Evolutionary conservation across 169 alveolate genomes (phyloP).

Genomic region (Plasmodium relictum): DNA sequence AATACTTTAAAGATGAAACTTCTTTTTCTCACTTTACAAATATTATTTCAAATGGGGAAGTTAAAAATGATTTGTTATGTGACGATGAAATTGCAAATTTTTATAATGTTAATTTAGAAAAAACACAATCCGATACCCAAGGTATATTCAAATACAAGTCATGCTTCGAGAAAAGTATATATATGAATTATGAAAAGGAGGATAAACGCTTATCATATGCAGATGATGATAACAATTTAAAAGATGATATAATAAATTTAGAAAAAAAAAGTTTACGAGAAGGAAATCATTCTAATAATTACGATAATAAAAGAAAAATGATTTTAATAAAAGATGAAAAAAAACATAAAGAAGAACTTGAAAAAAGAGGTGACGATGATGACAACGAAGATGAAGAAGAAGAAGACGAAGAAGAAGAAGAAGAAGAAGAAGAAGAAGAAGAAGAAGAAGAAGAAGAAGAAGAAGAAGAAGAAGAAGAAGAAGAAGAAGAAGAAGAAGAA

Average conservation of each 20-base stretch:
- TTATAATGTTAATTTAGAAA: slow-evolving; percentile 15
- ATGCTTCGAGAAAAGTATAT: not conserved
- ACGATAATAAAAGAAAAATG: too few species aligned
- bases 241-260: not conserved
- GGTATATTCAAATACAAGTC: too few species aligned
- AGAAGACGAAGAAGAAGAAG: not conserved
- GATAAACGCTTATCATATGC: not conserved
- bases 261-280: not conserved
- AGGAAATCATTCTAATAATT: too few species aligned
- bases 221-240: not conserved
- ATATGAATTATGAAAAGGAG: not conserved
- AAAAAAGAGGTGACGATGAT: not conserved
- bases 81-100: slow-evolving; percentile 26
- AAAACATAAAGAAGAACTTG: too few species aligned
- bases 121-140: not conserved
- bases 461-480: not conserved
- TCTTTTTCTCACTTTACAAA: slow-evolving; percentile 46
- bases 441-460: not conserved
- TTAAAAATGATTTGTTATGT: slow-evolving; percentile 44
- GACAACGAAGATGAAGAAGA: not conserved
- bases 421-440: not conserved
- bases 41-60: slow-evolving; percentile 54
- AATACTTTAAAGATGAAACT: slow-evolving; percentile 52
- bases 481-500: not conserved
- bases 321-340: too few species aligned